Base-by-base conservation (phyloP, 495 filamentous ascomycete species). In the Penicillium coffeae region DNA sequence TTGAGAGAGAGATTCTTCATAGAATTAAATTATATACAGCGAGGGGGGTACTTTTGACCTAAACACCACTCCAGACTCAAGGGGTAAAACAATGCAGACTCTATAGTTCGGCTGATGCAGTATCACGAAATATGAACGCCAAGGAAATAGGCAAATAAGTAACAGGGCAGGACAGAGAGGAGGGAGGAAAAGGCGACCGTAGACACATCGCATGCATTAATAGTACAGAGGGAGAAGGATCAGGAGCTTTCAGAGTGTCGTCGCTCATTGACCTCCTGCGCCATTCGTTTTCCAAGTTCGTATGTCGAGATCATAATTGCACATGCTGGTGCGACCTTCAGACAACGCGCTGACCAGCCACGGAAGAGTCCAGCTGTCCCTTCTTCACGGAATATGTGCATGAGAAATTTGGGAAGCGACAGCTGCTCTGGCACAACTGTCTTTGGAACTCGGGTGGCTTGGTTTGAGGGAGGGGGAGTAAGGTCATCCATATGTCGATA, bases 231-330 rank as follows among this genome's bases (percentile, higher is more conserved):
- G 19, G 45, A 55, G 35, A 39, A 41, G 37, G 15, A 13, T 62
- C 36, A 52, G 38, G 49, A 42, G 34, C 43, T 50, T n/a, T 64
- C 60, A 7, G 59, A 48, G n/a, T 63, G 60, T 12, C 64, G 65
- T 38, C 79, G 73, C 60, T 92, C 85, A 57, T 98, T 96, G 45
- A 88, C 83, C 16, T 80, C 79, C 47, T 80, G 71, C 6, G 93
- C 92, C 65, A 86, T 85, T 63, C 85, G 85, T 79, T 98, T 98
- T 9, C 94, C 90, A 18, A 97, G 77, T 68, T 98, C 93, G 58
- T 97, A 98, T 47, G 83, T 94, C 47, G 89, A 95, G 52, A 98
- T 98, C 93, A 98, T 98, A 58, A 98, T 96, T n/a, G 94, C 93
- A 68, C 93, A 97, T 12, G 91, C 90, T 1, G 93, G 93, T 9